Base-by-base conservation (phyloP, 768 basidiomycete genomes). In the Amanita fuliginea region DNA sequence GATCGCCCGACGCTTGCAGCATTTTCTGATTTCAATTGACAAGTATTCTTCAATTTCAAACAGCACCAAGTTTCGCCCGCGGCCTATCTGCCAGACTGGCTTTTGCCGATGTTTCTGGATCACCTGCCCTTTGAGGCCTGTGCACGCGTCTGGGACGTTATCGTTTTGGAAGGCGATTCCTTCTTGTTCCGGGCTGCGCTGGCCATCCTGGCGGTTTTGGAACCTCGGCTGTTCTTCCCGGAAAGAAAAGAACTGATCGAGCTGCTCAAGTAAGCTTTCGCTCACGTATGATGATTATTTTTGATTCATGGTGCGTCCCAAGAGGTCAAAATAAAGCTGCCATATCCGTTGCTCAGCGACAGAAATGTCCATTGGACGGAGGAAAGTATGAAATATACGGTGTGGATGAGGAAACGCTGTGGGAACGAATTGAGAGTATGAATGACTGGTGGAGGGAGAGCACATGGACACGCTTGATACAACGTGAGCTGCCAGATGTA, bases 1-100 rank as follows among this genome's bases (percentile, higher is more conserved):
- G 14, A 21, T 43, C 36, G 9, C 11, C 35, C 44, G 16, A 32
- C 19, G 9, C 24, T 44, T 22, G 21, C 4, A 11, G 35, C 41
- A 55, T 41, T 56, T 44, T 50, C 30, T 46, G 41, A 33, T 14
- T 37, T 19, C n/a, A 22, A 3, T 32, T 42, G 26, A 49, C 11
- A 44, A 92, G 90, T 95, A 54, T 93, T 91, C 62, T 88, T 91
- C 68, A 93, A 93, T 67, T 93, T 94, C 67, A 91, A 93, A 62
- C 88, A 92, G 57, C 88, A 93, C 60, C 88, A 92, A 54, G 78
- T 95, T 58, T 85, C 90, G 1, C 91, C 92, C 1, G 68, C 80
- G 2, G 74, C 80, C n/a, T 95, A 94, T 68, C 71, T 95, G 13
- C 77, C 74, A 0, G 81, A 82, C 51, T 95, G 92, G 92, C 57